Evolutionary conservation across 345 rosid genomes (phyloP).

Genomic region (Populus deltoides): DNA sequence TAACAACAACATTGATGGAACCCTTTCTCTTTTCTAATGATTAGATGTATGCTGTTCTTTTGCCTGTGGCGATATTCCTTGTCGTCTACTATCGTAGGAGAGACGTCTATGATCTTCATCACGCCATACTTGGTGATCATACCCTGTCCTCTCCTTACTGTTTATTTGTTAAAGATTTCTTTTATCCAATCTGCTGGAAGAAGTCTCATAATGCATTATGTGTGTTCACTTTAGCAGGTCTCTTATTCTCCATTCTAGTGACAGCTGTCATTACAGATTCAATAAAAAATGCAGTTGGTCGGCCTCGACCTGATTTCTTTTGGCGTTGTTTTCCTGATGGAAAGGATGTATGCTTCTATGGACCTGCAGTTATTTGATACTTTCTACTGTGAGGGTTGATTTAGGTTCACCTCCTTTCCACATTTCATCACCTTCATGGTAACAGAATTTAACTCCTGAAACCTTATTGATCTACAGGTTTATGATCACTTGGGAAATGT

Average conservation of each 20-base stretch:
- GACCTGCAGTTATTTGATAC: conserved; percentile 7
- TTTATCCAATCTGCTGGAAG: background rate
- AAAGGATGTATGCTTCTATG: conserved; percentile 51
- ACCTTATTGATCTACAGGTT: conserved; percentile 29
- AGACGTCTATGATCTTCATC: conserved; percentile 90
- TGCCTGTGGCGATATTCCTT: conserved; percentile 64
- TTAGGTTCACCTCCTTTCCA: background rate
- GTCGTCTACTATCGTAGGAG: conserved; percentile 54
- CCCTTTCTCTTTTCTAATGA: conserved; percentile 11
- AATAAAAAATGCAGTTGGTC: conserved; percentile 76
- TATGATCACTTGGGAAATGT: conserved; percentile 72
- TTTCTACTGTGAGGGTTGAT: background rate
- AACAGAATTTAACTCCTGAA: background rate
- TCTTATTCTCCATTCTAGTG: conserved; percentile 59
- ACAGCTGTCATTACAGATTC: conserved; percentile 76
- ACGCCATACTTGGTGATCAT: conserved; percentile 65
- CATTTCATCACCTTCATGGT: background rate
- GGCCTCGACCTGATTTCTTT: conserved; percentile 94
- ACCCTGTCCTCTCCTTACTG: background rate
- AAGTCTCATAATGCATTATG: background rate
- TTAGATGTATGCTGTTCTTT: conserved; percentile 56
- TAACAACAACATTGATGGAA: conserved; percentile 1
- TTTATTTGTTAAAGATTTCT: conserved; percentile 4
- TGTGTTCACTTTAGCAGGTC: conserved; percentile 47
- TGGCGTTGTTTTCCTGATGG: conserved; percentile 99